Percentiles rank a stretch among this genome's conserved stretches.
Conservation (phyloP, 805 yeast genomes). For the Candida sithepensis region DNA sequence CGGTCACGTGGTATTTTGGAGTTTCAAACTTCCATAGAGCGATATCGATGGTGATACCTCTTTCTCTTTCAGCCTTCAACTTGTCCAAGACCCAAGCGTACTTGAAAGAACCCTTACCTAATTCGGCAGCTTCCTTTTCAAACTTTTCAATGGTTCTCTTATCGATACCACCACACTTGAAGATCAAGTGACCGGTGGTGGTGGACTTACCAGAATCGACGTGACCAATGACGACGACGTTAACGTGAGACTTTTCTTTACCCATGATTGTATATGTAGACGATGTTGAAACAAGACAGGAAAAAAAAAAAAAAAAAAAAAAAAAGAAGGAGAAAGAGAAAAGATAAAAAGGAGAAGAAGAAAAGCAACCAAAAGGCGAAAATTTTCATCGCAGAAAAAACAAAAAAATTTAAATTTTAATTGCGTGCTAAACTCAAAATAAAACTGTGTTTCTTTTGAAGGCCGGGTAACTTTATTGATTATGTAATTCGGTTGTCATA, state of each 20-base stretch:
- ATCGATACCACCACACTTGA: constrained; percentile 99
- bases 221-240: constrained; percentile 99
- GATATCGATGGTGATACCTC: constrained; percentile 95
- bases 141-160: constrained; percentile 98
- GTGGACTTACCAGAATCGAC: constrained; percentile 99
- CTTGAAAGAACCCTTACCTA: constrained; percentile 96
- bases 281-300: neutral
- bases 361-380: neutral
- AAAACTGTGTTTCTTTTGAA: neutral
- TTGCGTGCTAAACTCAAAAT: no score
- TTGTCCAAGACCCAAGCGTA: constrained; percentile 98
- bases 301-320: neutral
- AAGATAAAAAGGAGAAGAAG: neutral
- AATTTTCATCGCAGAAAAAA: neutral
- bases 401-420: neutral
- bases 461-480: neutral
- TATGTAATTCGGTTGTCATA: neutral
- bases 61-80: constrained; percentile 93
- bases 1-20: constrained; percentile 84
- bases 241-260: constrained; percentile 78
- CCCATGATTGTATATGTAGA: constrained; percentile 1
- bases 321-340: neutral
- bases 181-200: constrained; percentile 98
- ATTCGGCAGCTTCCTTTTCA: constrained; percentile 97
- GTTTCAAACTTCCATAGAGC: constrained; percentile 93